Evolutionary conservation across 805 yeast species (phyloP).

Genomic region (Kodamaea lidongshanica): DNA sequence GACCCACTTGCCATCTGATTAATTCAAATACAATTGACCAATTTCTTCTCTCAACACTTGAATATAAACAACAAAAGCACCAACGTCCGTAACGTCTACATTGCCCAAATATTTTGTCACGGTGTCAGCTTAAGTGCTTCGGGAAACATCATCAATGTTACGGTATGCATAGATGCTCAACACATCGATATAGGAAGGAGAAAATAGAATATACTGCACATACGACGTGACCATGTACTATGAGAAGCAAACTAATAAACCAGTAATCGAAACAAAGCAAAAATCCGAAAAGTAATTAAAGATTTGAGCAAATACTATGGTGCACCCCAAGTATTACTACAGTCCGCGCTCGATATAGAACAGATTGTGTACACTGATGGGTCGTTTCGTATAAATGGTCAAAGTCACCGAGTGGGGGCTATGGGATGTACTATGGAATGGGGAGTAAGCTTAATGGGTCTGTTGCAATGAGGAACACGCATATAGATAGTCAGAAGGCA

Average conservation of each 20-base stretch:
- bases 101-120: constrained; percentile 53
- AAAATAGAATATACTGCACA: constrained; percentile 43
- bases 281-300: too few species aligned
- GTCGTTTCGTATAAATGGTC: too few species aligned
- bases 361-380: constrained; percentile 67
- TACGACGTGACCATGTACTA: constrained; percentile 61
- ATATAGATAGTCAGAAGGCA: constrained; percentile 56
- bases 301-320: too few species aligned
- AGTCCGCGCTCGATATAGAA: too few species aligned
- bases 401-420: constrained; percentile 66
- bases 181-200: constrained; percentile 50
- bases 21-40: constrained; percentile 46
- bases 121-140: constrained; percentile 72
- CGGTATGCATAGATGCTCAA: constrained; percentile 64
- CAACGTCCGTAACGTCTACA: constrained; percentile 48
- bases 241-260: constrained; percentile 55
- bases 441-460: constrained; percentile 50
- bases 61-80: constrained; percentile 51
- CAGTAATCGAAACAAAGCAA: too few species aligned
- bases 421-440: constrained; percentile 67
- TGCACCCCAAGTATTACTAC: too few species aligned
- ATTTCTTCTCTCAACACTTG: constrained; percentile 45
- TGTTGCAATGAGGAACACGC: constrained; percentile 42
- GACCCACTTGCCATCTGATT: constrained; percentile 31
- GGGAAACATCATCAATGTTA: constrained; percentile 65